Percentiles rank a stretch among this genome's conserved stretches.
Conservation (phyloP, 495 filamentous ascomycete genomes). For the Xylaria sp. region DNA sequence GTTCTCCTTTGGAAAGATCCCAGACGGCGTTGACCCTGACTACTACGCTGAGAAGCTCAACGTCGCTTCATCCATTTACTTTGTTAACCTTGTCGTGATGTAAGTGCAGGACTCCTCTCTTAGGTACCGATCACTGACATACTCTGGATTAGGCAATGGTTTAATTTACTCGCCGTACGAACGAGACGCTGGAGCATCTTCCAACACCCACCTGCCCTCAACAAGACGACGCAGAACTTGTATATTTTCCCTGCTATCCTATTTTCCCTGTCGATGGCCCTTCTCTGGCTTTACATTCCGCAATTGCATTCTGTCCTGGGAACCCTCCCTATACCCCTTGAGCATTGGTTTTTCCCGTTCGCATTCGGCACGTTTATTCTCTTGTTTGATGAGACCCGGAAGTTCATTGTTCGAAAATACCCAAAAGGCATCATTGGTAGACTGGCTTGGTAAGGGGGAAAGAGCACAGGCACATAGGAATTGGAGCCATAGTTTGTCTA, state of each 20-base stretch:
- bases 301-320: constrained; percentile 59
- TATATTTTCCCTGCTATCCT: constrained; percentile 69
- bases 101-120: constrained; percentile 34
- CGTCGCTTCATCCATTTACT: constrained; percentile 71
- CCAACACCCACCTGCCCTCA: constrained; percentile 67
- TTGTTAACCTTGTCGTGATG: constrained; percentile 76
- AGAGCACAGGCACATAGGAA: too few species aligned
- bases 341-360: constrained; percentile 71
- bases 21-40: constrained; percentile 52
- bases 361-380: constrained; percentile 67
- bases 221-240: constrained; percentile 63
- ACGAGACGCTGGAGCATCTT: constrained; percentile 70
- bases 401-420: constrained; percentile 57
- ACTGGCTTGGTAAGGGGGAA: constrained; percentile 56
- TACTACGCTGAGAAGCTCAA: constrained; percentile 58
- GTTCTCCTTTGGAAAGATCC: constrained; percentile 64
- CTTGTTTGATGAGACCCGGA: constrained; percentile 64
- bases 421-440: constrained; percentile 53
- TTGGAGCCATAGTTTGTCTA: too few species aligned
- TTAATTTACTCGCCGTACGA: constrained; percentile 69
- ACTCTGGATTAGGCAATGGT: constrained; percentile 62
- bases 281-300: constrained; percentile 70
- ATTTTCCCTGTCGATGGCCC: constrained; percentile 66
- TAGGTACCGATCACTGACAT: neutral
- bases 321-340: constrained; percentile 64